These are phyloP conservation scores for Ajuga chamaepitys DNA, from an alignment of 257 asterid genomes.

Conservation along the genomic window DNA sequence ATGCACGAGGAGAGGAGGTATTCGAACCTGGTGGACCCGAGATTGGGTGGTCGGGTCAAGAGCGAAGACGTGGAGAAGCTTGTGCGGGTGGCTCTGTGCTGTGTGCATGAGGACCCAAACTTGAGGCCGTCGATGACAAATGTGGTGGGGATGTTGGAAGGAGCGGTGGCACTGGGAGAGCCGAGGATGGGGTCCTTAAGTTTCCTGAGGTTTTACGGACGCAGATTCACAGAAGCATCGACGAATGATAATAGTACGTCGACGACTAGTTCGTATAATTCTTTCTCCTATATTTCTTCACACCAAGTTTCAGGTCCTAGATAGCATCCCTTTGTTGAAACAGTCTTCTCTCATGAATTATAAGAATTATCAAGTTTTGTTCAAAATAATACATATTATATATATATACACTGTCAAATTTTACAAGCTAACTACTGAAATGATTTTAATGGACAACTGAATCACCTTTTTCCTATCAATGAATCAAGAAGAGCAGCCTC, in stretches of 20 bases:
- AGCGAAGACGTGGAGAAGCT: constrained; percentile 59
- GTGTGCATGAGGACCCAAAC: constrained; percentile 72
- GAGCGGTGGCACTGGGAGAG: constrained; percentile 45
- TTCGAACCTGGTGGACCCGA: constrained; percentile 60
- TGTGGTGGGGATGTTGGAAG: constrained; percentile 81
- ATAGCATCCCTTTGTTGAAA: too few relatives aligned
- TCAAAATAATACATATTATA: constrained; percentile 9
- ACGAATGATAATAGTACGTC: constrained; percentile 23
- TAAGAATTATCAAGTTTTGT: neutral
- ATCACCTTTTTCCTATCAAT: constrained; percentile 61
- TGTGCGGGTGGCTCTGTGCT: constrained; percentile 70
- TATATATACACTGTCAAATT: constrained; percentile 30
- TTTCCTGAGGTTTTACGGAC: constrained; percentile 71
- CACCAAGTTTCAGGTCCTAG: constrained; percentile 67
- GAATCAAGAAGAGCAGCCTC: constrained; percentile 91
- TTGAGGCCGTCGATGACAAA: constrained; percentile 67
- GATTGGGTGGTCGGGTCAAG: constrained; percentile 41
- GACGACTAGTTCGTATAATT: constrained; percentile 26
- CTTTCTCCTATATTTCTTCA: constrained; percentile 55
- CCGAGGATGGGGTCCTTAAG: constrained; percentile 59
- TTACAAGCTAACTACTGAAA: constrained; percentile 19
- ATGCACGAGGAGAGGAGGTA: constrained; percentile 70
- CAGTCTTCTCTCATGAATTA: too few relatives aligned
- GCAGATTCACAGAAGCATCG: constrained; percentile 65
- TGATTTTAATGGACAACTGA: constrained; percentile 2